Conservation (phyloP, 441 rosid species). For the Mallotus japonicus region DNA sequence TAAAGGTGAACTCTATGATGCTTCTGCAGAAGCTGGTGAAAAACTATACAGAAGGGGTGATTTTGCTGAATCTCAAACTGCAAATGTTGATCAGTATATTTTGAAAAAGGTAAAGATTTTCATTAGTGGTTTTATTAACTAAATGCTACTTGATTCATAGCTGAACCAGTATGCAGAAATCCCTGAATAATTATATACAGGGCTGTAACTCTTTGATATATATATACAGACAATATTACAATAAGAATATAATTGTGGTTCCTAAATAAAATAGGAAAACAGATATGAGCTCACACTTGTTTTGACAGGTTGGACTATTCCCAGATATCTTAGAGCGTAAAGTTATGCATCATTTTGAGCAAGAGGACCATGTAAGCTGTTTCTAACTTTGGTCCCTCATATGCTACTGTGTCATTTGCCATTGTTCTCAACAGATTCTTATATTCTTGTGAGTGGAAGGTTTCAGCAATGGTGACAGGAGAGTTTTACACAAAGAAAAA, state of each 20-base stretch:
- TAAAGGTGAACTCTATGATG: conserved; percentile 46
- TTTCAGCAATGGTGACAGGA: conserved; percentile 81
- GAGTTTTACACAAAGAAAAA: conserved; percentile 78
- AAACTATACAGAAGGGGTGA: conserved; percentile 68
- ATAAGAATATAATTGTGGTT: too few relatives aligned
- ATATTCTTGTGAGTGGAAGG: conserved; percentile 35
- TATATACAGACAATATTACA: too few relatives aligned
- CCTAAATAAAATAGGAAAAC: too few relatives aligned
- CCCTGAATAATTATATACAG: too few relatives aligned
- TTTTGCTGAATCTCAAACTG: conserved; percentile 65
- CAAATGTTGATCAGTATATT: conserved; percentile 56
- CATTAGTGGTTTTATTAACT: conserved; percentile 10
- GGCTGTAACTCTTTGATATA: too few relatives aligned
- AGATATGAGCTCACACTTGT: conserved; percentile 20
- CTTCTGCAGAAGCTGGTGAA: conserved; percentile 65
- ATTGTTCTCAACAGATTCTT: conserved; percentile 4
- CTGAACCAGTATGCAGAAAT: too few relatives aligned
- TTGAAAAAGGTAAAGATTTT: conserved; percentile 53
- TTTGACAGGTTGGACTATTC: conserved; percentile 70
- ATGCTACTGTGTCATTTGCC: background rate
- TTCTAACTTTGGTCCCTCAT: conserved; percentile 7
- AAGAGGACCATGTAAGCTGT: conserved; percentile 70
- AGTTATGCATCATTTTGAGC: conserved; percentile 61
- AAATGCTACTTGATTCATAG: conserved; percentile 10
- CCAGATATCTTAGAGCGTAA: conserved; percentile 81